Percentiles rank a stretch among this genome's conserved stretches.
Evolutionary conservation across 1,284 basidiomycete species (phyloP).

Genomic region (Ceratobasidium sp.): DNA sequence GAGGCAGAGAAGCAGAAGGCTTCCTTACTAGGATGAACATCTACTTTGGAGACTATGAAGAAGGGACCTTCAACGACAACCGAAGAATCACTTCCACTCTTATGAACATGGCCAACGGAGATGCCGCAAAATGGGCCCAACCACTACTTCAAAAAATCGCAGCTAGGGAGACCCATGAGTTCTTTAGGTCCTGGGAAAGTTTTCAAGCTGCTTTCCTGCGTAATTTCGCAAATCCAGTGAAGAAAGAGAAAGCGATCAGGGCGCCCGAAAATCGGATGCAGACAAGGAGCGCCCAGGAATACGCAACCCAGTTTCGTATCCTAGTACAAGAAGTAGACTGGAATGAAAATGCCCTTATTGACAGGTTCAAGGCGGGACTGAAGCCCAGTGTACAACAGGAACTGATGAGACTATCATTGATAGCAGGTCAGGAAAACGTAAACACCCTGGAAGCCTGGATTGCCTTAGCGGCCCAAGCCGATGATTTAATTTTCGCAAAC

Average conservation of each 20-base stretch:
- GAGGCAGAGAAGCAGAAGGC: not conserved
- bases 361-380: not conserved
- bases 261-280: not conserved
- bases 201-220: not conserved
- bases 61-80: not conserved
- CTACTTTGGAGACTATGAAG: constrained; percentile 1
- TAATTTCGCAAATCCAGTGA: not conserved
- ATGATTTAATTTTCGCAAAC: not conserved
- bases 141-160: not conserved
- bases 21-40: not conserved
- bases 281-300: not conserved
- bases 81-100: not conserved
- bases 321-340: constrained; percentile 4
- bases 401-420: not conserved
- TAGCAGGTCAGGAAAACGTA: not conserved
- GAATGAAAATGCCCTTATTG: not conserved
- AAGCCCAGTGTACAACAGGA: not conserved
- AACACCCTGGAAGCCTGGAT: not conserved
- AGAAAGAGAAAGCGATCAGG: not conserved
- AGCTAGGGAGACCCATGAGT: not conserved
- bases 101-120: not conserved
- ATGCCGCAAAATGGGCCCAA: not conserved
- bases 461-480: not conserved
- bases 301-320: not conserved
- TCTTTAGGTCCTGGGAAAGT: not conserved